phyloP scores from a whole-genome alignment of 768 basidiomycete species.

The Boletus patriciae region DNA sequence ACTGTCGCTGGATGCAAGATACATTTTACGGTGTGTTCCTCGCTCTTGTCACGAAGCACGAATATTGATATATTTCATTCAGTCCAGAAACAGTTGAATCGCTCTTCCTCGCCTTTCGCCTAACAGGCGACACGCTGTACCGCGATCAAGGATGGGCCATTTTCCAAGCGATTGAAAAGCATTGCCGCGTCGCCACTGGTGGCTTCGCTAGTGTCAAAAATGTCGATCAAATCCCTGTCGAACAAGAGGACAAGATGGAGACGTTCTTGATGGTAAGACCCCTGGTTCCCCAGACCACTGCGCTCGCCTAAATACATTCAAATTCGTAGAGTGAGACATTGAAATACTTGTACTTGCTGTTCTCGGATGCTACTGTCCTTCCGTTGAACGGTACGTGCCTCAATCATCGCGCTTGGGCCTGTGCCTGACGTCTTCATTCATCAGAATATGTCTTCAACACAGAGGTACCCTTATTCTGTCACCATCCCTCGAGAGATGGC shows the following conservation, averaged over 20 bases:
- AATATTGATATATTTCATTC: neutral
- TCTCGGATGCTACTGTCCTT: slow-evolving; percentile 69
- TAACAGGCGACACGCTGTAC: slow-evolving; percentile 81
- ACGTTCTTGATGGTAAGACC: slow-evolving; percentile 81
- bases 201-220: slow-evolving; percentile 85
- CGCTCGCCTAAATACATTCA: neutral
- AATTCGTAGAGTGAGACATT: slow-evolving; percentile 73
- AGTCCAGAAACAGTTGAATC: slow-evolving; percentile 95
- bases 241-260: slow-evolving; percentile 89
- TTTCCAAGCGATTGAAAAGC: slow-evolving; percentile 83
- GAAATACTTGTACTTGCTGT: slow-evolving; percentile 89
- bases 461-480: slow-evolving; percentile 51
- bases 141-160: slow-evolving; percentile 86
- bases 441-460: slow-evolving; percentile 90
- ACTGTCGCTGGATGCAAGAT: slow-evolving; percentile 77
- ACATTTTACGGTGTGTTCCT: slow-evolving; percentile 73
- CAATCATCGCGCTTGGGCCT: neutral
- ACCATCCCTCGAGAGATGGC: neutral
- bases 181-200: slow-evolving; percentile 74
- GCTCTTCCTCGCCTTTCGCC: slow-evolving; percentile 86
- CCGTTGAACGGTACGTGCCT: slow-evolving; percentile 66
- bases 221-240: slow-evolving; percentile 72
- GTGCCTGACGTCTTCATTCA: slow-evolving; percentile 10
- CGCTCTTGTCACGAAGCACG: neutral
- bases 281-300: neutral